Base-by-base conservation (phyloP, 2,329 filamentous ascomycete species). In the Fusarium albosuccineum region DNA sequence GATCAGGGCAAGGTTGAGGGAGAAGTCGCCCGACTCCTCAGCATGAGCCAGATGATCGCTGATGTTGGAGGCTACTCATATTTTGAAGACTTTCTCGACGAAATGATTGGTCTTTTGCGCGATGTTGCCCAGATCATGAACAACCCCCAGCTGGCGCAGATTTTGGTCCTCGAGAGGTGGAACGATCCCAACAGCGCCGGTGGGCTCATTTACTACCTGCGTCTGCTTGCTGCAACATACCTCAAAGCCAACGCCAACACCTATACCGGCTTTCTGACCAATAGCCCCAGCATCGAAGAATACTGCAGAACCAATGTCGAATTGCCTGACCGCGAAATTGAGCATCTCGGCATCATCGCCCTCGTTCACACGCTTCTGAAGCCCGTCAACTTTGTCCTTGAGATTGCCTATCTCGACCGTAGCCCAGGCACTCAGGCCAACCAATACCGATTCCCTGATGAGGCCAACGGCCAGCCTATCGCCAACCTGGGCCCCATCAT, bases 391-490 rank as follows among this genome's bases (percentile, higher is more conserved):
- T 88, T 97, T 66, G 89, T 90, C 5, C 87, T 98, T 17, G 93
- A 97, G 75, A 92, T 98, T 65, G 89, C 93, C 55, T 97, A 98
- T 76, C 87, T 99, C 9, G 96, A 98, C 76, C 89, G 93, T 71
- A 97, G 92, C 73, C 84, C 89, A 45, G 94, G 94, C 16, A 85
- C 87, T 46, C 86, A 92, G 72, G 92, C 93, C 72, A 97, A 92
- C 74, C 86, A 85, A 33, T 89, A 92, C 75, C 85, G 86, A 22
- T 88, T 91, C 71, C 89, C 85, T 4, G 82, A 86, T 26, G 86
- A 86, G 42, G 80, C 82, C 13, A 84, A 83, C 55, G 77, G 74
- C 4, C 81, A 83, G 55, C 81, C 83, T 53, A 72, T 78, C 42
- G 77, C 79, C 14, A 74, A 75, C 1, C 73, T 85, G 1, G 85